Conservation (phyloP, 1,284 basidiomycete species). For the Pyrrhoderma lamaoense region DNA sequence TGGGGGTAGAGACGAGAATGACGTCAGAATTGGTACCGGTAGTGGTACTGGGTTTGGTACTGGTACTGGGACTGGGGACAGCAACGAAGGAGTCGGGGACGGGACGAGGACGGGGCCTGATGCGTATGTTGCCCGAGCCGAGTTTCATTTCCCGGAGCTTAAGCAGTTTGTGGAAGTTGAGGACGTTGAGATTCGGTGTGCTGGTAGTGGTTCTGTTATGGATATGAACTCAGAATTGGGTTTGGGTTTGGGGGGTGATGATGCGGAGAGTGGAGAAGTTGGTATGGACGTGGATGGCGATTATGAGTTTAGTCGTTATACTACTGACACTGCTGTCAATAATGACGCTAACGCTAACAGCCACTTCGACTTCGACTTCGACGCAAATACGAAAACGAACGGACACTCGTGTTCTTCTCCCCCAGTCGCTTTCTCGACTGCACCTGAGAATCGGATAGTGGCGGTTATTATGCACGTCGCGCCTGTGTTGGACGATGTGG, state of each 20-base stretch:
- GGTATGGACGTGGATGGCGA: too few species aligned
- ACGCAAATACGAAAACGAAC: not conserved
- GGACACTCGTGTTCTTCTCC: too few species aligned
- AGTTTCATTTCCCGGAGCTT: constrained; percentile 36
- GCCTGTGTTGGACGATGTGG: constrained; percentile 19
- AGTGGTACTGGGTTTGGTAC: too few species aligned
- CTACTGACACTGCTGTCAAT: constrained; percentile 35
- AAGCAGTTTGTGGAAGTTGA: constrained; percentile 24
- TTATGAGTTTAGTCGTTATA: too few species aligned
- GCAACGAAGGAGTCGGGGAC: too few species aligned
- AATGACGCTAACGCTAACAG: not conserved
- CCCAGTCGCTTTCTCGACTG: constrained; percentile 44
- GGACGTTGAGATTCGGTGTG: constrained; percentile 40
- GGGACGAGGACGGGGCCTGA: too few species aligned
- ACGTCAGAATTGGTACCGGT: too few species aligned
- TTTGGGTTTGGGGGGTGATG: too few species aligned
- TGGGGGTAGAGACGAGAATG: constrained; percentile 21
- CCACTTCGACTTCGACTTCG: constrained; percentile 29
- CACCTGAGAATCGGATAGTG: constrained; percentile 38
- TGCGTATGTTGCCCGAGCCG: constrained; percentile 22
- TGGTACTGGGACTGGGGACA: too few species aligned
- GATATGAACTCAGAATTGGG: too few species aligned
- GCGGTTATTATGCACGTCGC: constrained; percentile 39
- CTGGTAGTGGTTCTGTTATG: too few species aligned
- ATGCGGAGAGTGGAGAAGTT: too few species aligned